Base-by-base conservation (phyloP, 345 rosid genomes). In the Ceriops zippeliana region DNA sequence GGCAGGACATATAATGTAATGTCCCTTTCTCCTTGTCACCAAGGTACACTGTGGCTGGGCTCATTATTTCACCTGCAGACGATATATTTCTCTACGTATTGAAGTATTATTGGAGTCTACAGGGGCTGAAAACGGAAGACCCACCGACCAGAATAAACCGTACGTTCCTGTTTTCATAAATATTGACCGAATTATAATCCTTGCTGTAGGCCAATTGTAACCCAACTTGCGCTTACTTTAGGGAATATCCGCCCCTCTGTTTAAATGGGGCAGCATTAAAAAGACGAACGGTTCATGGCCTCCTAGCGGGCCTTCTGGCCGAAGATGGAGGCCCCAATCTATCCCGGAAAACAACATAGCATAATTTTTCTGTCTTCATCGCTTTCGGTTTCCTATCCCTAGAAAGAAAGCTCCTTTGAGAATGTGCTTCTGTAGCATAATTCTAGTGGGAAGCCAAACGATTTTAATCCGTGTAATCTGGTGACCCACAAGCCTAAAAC, bases 391-490 rank as follows among this genome's bases (percentile, higher is more conserved):
- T 15, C 16, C 49, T 11, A 42, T 42, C 49, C 15, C 17, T 3
- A 15, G 17, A 13, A 3, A 42, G 17, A 13, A 3, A 42, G 49
- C 49, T 42, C 19, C 17, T 13, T 42, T 15, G 0, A 42, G 13
- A 13, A 11, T 42, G 49, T 13, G 49, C 49, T 42, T 13, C 1
- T 42, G 16, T 42, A 42, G 1, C 17, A 11, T 5, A 37, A 4
- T 20, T 38, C 63, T 65, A 6, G 68, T 42, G 76, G 54, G 22
- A 42, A 63, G 35, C 67, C 80, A 53, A 6, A 27, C n/a, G 52
- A 26, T 38, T 38, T 16, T 38, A 11, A 38, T 38, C 13, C 16
- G 47, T 38, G 15, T 10, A 3, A 38, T 22, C 22, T 54, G 32
- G 21, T 10, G 28, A 35, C 22, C 63, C 73, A 76, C 58, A 6